These are phyloP conservation scores for Claviceps sorghi DNA, from an alignment of 2,329 filamentous ascomycete species.

Conservation along the genomic window DNA sequence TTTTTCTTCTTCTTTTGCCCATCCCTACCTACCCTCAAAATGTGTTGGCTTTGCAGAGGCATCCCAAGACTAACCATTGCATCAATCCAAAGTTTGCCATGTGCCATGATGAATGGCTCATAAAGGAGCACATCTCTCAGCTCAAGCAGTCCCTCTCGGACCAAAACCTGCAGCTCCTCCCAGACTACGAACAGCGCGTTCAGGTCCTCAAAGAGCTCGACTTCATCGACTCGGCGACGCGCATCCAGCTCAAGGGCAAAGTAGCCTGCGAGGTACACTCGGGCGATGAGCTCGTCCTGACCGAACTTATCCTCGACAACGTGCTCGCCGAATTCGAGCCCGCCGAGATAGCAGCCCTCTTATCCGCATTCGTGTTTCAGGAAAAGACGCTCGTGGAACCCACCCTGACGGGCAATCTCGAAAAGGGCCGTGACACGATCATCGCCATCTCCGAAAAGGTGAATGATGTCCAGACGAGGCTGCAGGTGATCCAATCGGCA, in stretches of 20 bases:
- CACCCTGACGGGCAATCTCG: constrained; percentile 65
- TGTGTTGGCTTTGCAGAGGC: neutral
- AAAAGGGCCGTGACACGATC: constrained; percentile 72
- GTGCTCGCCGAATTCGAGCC: constrained; percentile 90
- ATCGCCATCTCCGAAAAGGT: constrained; percentile 85
- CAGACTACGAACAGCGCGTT: constrained; percentile 92
- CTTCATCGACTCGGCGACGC: constrained; percentile 75
- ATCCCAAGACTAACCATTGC: neutral
- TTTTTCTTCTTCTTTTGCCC: neutral
- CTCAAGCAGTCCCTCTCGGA: constrained; percentile 84
- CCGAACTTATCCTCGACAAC: constrained; percentile 91
- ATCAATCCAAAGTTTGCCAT: constrained; percentile 54
- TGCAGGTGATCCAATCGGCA: constrained; percentile 80
- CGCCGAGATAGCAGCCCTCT: constrained; percentile 85
- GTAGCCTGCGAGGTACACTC: constrained; percentile 98
- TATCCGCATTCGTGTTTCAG: constrained; percentile 94
- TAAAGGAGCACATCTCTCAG: constrained; percentile 82
- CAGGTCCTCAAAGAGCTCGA: constrained; percentile 80
- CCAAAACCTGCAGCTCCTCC: constrained; percentile 87
- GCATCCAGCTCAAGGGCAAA: constrained; percentile 93
- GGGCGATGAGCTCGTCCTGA: constrained; percentile 88
- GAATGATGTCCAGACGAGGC: constrained; percentile 72
- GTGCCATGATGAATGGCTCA: constrained; percentile 92
- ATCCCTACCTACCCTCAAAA: constrained; percentile 9
- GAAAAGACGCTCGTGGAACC: constrained; percentile 82